Evolutionary conservation across 345 rosid genomes (phyloP), one percentile per base, ranked within the genome.

Genomic region (Arabis alpina): DNA sequence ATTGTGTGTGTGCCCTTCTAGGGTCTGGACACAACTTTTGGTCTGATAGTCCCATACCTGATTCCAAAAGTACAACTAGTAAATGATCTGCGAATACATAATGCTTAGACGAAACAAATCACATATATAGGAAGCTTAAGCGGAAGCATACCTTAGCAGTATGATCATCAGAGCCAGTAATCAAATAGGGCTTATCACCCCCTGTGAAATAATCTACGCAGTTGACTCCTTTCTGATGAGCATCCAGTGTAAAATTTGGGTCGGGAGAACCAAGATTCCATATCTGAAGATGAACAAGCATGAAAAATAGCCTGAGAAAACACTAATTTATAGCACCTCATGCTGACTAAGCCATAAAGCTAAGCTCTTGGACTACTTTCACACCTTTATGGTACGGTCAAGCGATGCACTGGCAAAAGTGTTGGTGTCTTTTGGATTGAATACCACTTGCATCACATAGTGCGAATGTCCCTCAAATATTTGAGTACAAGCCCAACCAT

Each of bases 391-490:
- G 23, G 94, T 92, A 64, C 90, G 92, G 84, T 95, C 99, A 78
- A 95, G 97, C 37, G 98, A 95, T 40, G 98, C 98, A 79, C 96
- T 92, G 40, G 98, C 98, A 78, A 95, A 95, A 54, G 98, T 92
- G 74, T 92, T 86, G 54, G 90, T 86, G 69, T 92, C 97, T 77
- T 87, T 88, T 30, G 98, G 98, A 76, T 88, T 90, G 70, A 95
- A 88, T 15, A 96, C 85, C 30, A 88, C 96, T 82, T 95, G 98
- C 99, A 95, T 95, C 64, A 95, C 98, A 87, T 91, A 92, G 80
- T 94, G 99, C 10, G 99, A 94, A 59, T 94, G 99, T n/a, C 99
- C 99, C 80, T 92, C 99, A 65, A 95, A 95, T 44, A 90, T 85
- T 68, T 87, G 96, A 72, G 93, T 82, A 70, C 97, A 92, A 24